Base-by-base conservation (phyloP, 257 asterid genomes). In the Fraxinus pennsylvanica region DNA sequence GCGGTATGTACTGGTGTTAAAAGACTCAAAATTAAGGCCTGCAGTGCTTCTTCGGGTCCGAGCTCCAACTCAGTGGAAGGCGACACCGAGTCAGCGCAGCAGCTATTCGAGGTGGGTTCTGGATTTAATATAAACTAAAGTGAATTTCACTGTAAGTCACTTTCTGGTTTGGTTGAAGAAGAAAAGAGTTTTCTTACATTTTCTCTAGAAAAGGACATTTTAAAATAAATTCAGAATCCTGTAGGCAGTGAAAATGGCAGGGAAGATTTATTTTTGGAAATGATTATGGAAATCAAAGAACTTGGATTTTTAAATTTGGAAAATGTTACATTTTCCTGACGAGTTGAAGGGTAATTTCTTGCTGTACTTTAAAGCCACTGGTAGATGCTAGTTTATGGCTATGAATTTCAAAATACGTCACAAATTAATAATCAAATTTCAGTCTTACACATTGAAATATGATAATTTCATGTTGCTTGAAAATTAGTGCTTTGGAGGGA, bases 41-140 rank as follows among this genome's bases (percentile, higher is more conserved):
- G 85, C 84, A 75, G 78, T 59, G 88, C 84, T 80, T 80, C 92
- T 59, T 83, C 80, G 15, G 71, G 72, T 75, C 77, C 82, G 81
- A 81, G 79, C 80, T 87, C 96, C 54, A 77, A 73, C 74, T 68
- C 85, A 2, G 77, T 79, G 63, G 86, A 81, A n/a, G 83, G 73
- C 33, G 90, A 82, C 43, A 59, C 83, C 5, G 88, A 88, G 41
- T 87, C 91, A 29, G 66, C 92, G 61, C 85, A 86, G 85, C 92
- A 86, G 82, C 82, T 89, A n/a, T 89, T 82, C 88, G 86, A 88
- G 89, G 91, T 85, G 81, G 81, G 82, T 50, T 38, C 17, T 85
- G 80, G 79, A 76, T 52, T 38, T 29, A 68, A 27, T 65, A 52
- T 68, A 35, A 29, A 43, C 22, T 63, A n/a, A 54, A 59, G 69